phyloP scores from a whole-genome alignment of 192 early-diverging fungal species.

The Podila clonocystis region DNA sequence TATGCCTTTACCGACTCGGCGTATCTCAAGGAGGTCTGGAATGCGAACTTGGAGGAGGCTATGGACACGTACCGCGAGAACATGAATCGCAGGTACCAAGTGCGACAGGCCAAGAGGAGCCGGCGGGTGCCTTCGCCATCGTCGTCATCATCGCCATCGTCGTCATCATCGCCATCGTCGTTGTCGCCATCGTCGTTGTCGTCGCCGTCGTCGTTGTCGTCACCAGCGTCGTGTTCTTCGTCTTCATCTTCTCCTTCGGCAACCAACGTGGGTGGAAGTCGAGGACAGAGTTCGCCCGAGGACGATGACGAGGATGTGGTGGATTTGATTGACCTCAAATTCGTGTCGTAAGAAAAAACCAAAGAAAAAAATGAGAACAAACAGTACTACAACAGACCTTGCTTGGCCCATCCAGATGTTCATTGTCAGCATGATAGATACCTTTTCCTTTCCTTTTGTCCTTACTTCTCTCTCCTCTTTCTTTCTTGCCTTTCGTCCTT shows the following conservation, averaged over 20 bases:
- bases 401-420: background rate
- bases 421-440: background rate
- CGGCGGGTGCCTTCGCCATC: background rate
- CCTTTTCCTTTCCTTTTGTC: conserved; percentile 1
- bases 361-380: background rate
- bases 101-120: conserved; percentile 7
- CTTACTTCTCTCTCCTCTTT: conserved; percentile 5
- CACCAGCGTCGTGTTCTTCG: too few species aligned
- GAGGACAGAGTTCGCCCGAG: background rate
- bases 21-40: conserved; percentile 25
- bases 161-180: too few species aligned
- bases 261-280: background rate
- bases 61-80: conserved; percentile 30
- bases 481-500: background rate
- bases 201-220: too few species aligned
- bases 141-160: too few species aligned
- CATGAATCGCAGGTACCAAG: conserved; percentile 15
- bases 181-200: too few species aligned
- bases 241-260: background rate
- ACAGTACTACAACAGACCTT: background rate
- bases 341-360: conserved; percentile 25
- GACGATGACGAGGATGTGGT: background rate
- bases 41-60: conserved; percentile 14
- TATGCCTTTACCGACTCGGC: conserved; percentile 44
- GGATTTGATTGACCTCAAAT: conserved; percentile 29